Conservation (phyloP, 305 asterid genomes). For the Salvia sclarea region DNA sequence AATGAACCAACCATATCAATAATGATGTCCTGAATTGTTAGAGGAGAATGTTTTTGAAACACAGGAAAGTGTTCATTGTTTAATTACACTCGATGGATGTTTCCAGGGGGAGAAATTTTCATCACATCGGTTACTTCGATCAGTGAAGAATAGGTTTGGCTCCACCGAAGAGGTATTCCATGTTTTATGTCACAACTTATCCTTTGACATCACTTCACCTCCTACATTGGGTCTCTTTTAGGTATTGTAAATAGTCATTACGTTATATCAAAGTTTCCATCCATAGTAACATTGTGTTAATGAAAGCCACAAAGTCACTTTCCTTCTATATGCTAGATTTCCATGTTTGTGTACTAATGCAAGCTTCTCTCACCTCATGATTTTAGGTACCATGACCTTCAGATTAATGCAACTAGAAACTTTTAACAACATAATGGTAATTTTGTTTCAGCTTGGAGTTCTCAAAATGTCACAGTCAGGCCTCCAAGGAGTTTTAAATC, state of each 20-base stretch:
- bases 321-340: constrained; percentile 16
- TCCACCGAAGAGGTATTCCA: constrained; percentile 90
- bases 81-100: constrained; percentile 29
- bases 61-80: not conserved
- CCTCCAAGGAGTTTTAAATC: constrained; percentile 73
- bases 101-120: constrained; percentile 89
- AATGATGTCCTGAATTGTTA: not conserved
- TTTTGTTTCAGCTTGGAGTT: constrained; percentile 85
- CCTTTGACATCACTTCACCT: constrained; percentile 1
- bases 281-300: not conserved
- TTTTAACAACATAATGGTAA: constrained; percentile 29
- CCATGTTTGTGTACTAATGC: constrained; percentile 11
- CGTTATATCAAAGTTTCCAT: not conserved
- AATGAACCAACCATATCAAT: constrained; percentile 6
- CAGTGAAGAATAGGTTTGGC: constrained; percentile 95
- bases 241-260: not conserved
- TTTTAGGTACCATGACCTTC: constrained; percentile 15
- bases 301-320: constrained; percentile 1
- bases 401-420: constrained; percentile 2
- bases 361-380: constrained; percentile 14
- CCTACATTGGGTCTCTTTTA: not conserved
- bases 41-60: not conserved
- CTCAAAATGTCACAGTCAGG: constrained; percentile 81
- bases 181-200: constrained; percentile 18
- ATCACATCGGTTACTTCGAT: constrained; percentile 83